phyloP scores from a whole-genome alignment of 2,329 filamentous ascomycete genomes.

The Tolypocladium tropicale region DNA sequence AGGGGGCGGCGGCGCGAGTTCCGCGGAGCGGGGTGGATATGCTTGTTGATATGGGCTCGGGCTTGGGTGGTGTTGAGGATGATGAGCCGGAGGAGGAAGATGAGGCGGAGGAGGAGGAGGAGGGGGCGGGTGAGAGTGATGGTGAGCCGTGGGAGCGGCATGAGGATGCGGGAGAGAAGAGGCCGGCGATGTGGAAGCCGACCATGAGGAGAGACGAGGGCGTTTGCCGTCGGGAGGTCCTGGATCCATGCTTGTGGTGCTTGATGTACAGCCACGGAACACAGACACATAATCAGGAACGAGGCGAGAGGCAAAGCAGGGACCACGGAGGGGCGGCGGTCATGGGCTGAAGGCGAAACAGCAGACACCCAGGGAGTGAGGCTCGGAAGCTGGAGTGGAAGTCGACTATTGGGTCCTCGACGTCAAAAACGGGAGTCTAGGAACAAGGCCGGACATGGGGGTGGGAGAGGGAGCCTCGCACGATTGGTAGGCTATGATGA shows the following conservation, averaged over 20 bases:
- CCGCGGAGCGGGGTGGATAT: slow-evolving; percentile 22
- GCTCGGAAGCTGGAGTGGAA: slow-evolving; percentile 18
- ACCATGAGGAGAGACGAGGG: slow-evolving; percentile 42
- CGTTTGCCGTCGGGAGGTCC: slow-evolving; percentile 49
- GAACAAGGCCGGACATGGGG: slow-evolving; percentile 16
- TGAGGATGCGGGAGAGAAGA: slow-evolving; percentile 37
- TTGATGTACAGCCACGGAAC: slow-evolving; percentile 22
- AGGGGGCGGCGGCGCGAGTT: slow-evolving; percentile 13
- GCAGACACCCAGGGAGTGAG: slow-evolving; percentile 13
- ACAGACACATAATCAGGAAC: slow-evolving; percentile 25
- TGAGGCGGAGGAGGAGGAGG: slow-evolving; percentile 8
- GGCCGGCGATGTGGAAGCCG: slow-evolving; percentile 36
- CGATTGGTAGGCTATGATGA: slow-evolving; percentile 7
- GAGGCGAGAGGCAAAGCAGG: slow-evolving; percentile 24
- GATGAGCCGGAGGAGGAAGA: slow-evolving; percentile 11
- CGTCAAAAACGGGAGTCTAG: slow-evolving; percentile 12
- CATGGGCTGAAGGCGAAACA: slow-evolving; percentile 16
- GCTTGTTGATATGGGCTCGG: slow-evolving; percentile 30
- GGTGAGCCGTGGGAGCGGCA: slow-evolving; percentile 18
- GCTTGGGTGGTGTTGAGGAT: slow-evolving; percentile 18
- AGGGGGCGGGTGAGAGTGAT: slow-evolving; percentile 17
- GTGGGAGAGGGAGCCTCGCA: slow-evolving; percentile 16
- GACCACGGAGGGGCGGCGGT: slow-evolving; percentile 25
- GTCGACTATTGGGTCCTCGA: slow-evolving; percentile 19
- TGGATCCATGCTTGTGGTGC: slow-evolving; percentile 46